Conservation (phyloP, 2,329 filamentous ascomycete genomes). For the Venturia oleaginea region DNA sequence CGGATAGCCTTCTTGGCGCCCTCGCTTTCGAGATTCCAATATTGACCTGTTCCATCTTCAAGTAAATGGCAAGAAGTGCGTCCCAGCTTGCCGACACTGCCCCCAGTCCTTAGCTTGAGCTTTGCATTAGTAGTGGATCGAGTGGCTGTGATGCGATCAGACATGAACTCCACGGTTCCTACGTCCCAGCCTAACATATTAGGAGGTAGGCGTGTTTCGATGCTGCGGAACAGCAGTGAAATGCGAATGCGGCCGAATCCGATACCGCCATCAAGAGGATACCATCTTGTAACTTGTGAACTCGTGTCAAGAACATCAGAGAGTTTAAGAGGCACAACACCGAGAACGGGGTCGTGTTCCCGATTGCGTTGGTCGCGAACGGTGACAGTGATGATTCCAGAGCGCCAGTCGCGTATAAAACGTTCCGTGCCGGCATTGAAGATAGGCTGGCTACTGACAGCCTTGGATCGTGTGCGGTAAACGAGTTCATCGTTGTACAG, state of each 20-base stretch:
- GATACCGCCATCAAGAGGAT: conserved; percentile 90
- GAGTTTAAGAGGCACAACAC: conserved; percentile 80
- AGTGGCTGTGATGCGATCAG: conserved; percentile 56
- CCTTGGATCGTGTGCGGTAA: conserved; percentile 92
- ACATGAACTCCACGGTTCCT: conserved; percentile 83
- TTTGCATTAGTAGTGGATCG: conserved; percentile 56
- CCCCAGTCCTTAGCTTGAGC: conserved; percentile 73
- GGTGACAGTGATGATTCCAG: conserved; percentile 73
- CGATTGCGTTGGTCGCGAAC: conserved; percentile 83
- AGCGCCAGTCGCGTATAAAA: conserved; percentile 90
- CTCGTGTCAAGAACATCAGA: conserved; percentile 80
- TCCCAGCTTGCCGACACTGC: conserved; percentile 63
- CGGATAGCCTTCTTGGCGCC: conserved; percentile 49
- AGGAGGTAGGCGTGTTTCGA: conserved; percentile 79
- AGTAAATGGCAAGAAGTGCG: conserved; percentile 52
- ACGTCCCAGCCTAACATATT: conserved; percentile 88
- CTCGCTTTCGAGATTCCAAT: conserved; percentile 47
- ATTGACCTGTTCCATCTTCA: conserved; percentile 50
- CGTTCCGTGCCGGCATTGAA: conserved; percentile 94
- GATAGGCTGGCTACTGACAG: conserved; percentile 87
- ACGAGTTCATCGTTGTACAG: conserved; percentile 74
- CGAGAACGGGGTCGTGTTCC: conserved; percentile 89
- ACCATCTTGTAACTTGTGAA: conserved; percentile 85
- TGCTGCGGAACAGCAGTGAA: conserved; percentile 79
- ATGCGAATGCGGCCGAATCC: conserved; percentile 83